phyloP scores from a whole-genome alignment of 495 filamentous ascomycete genomes.

The Aspergillus mulundensis region DNA sequence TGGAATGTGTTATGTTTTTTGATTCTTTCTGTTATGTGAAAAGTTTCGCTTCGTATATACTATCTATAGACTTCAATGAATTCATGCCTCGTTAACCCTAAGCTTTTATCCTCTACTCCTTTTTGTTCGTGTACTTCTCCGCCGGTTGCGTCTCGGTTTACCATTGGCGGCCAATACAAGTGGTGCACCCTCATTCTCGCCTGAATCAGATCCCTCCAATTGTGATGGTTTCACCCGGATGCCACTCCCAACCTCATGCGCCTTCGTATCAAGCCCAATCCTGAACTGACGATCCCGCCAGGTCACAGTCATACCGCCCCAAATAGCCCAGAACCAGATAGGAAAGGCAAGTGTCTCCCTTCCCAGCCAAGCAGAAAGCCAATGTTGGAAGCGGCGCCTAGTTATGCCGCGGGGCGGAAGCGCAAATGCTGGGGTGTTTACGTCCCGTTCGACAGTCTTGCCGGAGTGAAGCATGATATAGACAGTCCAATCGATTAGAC shows the following conservation, averaged over 20 bases:
- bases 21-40: slow-evolving; percentile 7
- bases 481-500: slow-evolving; percentile 64
- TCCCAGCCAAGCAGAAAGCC: slow-evolving; percentile 81
- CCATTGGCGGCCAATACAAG: not conserved
- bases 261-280: slow-evolving; percentile 79
- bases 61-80: slow-evolving; percentile 8
- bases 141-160: slow-evolving; percentile 16
- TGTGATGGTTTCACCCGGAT: not conserved
- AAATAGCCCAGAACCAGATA: slow-evolving; percentile 83
- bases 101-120: not conserved
- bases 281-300: slow-evolving; percentile 83
- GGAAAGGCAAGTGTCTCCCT: slow-evolving; percentile 78
- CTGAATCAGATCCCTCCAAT: slow-evolving; percentile 18
- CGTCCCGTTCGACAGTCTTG: slow-evolving; percentile 64
- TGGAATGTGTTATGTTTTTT: slow-evolving; percentile 15
- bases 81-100: not conserved
- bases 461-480: slow-evolving; percentile 70
- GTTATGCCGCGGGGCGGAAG: slow-evolving; percentile 31
- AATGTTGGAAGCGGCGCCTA: slow-evolving; percentile 59
- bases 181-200: not conserved
- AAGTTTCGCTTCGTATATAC: slow-evolving; percentile 10
- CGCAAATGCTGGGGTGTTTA: slow-evolving; percentile 69
- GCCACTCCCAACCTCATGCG: slow-evolving; percentile 44
- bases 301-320: slow-evolving; percentile 73
- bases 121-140: slow-evolving; percentile 21